Percentiles rank a stretch among this genome's conserved stretches.
These are phyloP conservation scores for Eimeria acervulina DNA, from an alignment of 169 alveolate species.

Conservation along the genomic window DNA sequence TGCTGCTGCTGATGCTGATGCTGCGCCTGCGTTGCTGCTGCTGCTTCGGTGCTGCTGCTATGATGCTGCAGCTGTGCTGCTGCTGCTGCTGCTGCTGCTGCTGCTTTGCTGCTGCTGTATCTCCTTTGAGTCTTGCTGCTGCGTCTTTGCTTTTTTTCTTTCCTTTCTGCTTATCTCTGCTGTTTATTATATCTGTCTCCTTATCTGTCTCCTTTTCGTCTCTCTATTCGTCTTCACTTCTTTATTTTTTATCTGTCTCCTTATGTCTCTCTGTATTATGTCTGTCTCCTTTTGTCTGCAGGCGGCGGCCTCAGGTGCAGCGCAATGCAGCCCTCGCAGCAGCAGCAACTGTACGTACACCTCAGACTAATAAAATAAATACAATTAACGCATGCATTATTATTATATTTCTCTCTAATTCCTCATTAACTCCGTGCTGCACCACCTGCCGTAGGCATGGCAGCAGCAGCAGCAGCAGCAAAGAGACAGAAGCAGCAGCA, in stretches of 20 bases:
- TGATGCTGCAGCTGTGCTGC: neutral
- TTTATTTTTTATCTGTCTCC: neutral
- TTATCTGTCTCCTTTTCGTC: neutral
- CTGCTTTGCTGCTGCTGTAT: slow-evolving; percentile 9
- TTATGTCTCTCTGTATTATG: neutral
- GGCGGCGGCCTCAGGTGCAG: slow-evolving; percentile 50
- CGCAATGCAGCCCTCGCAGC: slow-evolving; percentile 49
- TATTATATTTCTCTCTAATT: no score
- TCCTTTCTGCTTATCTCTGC: no score
- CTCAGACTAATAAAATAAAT: neutral
- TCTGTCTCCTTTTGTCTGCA: neutral
- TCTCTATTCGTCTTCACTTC: neutral
- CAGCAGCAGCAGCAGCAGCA: slow-evolving; percentile 51
- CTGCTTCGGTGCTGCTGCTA: neutral
- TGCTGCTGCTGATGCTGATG: no score
- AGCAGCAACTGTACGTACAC: slow-evolving; percentile 66
- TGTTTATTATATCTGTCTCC: neutral
- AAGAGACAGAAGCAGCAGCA: neutral
- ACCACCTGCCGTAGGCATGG: neutral
- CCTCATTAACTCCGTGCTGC: no score
- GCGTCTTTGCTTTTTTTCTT: no score
- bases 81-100: neutral
- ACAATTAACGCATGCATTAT: no score
- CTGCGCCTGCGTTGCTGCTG: no score
- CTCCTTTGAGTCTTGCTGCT: no score